These are phyloP conservation scores for Tolypocladium nubicola DNA, from an alignment of 2,329 filamentous ascomycete species.

Conservation along the genomic window DNA sequence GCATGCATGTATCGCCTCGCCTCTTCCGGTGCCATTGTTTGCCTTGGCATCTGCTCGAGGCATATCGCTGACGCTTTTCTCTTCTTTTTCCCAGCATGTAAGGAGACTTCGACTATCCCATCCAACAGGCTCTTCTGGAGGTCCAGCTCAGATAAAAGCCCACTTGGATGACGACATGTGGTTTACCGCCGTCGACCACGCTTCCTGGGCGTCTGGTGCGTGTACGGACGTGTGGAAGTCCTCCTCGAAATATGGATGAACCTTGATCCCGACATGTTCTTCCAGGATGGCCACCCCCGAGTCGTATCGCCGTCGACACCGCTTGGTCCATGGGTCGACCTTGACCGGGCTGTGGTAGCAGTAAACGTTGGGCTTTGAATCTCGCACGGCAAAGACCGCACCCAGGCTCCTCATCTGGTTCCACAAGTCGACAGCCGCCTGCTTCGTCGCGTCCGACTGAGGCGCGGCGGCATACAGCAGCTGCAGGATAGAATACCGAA, in stretches of 20 bases:
- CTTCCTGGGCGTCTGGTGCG: slow-evolving; percentile 23
- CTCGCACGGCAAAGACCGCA: slow-evolving; percentile 24
- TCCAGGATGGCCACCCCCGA: slow-evolving; percentile 24
- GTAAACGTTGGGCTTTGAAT: slow-evolving; percentile 25
- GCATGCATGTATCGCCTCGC: not conserved
- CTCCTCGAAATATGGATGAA: slow-evolving; percentile 32
- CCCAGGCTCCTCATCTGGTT: slow-evolving; percentile 22
- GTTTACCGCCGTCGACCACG: slow-evolving; percentile 25
- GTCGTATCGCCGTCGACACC: slow-evolving; percentile 30
- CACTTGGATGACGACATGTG: slow-evolving; percentile 17
- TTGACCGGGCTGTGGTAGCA: slow-evolving; percentile 34
- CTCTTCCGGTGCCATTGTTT: not conserved
- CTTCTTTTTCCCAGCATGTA: not conserved
- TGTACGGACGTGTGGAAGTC: slow-evolving; percentile 31
- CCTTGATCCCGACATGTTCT: slow-evolving; percentile 24
- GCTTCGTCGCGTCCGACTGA: slow-evolving; percentile 21
- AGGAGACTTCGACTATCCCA: not conserved
- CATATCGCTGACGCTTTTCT: not conserved
- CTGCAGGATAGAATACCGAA: slow-evolving; percentile 31
- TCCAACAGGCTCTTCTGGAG: not conserved
- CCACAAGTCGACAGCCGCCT: slow-evolving; percentile 27
- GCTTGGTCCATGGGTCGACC: slow-evolving; percentile 31
- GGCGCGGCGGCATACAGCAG: slow-evolving; percentile 24
- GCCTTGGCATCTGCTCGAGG: not conserved
- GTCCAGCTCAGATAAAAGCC: slow-evolving; percentile 20